These are phyloP conservation scores for Suillus tomentosus DNA, from an alignment of 768 basidiomycete species.

Conservation along the genomic window DNA sequence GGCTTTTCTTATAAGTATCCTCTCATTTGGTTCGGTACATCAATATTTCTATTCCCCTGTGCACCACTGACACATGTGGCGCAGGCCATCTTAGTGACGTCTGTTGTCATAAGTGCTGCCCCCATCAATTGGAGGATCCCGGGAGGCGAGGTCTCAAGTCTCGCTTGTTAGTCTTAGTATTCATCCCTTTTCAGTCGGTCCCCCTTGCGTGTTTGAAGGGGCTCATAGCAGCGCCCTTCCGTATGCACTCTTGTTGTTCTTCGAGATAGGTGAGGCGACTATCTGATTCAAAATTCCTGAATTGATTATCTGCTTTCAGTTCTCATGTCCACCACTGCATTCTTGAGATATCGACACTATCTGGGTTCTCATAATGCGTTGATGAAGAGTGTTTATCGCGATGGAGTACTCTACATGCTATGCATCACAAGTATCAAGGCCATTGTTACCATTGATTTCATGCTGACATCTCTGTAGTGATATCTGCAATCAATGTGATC, in stretches of 20 bases:
- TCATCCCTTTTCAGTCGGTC: background rate
- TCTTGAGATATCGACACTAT: slow-evolving; percentile 11
- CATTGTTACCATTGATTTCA: background rate
- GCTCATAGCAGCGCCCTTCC: slow-evolving; percentile 1
- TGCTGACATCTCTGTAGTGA: background rate
- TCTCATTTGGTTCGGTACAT: background rate
- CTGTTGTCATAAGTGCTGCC: background rate
- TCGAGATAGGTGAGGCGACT: slow-evolving; percentile 11
- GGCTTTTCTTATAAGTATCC: background rate
- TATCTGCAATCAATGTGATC: background rate
- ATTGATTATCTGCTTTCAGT: background rate
- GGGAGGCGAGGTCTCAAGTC: background rate
- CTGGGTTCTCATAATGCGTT: background rate
- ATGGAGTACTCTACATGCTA: slow-evolving; percentile 6
- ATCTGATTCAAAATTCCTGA: background rate
- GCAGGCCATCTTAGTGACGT: background rate
- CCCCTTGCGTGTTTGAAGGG: slow-evolving; percentile 7
- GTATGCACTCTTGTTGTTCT: slow-evolving; percentile 7
- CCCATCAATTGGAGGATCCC: background rate
- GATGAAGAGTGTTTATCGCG: slow-evolving; percentile 1
- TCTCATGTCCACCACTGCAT: slow-evolving; percentile 5
- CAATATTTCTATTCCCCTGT: background rate
- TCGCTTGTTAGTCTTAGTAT: background rate
- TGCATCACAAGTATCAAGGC: background rate
- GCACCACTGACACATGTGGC: background rate